Evolutionary conservation across 331 rosid genomes (phyloP).

Genomic region (Spiraea crenata): DNA sequence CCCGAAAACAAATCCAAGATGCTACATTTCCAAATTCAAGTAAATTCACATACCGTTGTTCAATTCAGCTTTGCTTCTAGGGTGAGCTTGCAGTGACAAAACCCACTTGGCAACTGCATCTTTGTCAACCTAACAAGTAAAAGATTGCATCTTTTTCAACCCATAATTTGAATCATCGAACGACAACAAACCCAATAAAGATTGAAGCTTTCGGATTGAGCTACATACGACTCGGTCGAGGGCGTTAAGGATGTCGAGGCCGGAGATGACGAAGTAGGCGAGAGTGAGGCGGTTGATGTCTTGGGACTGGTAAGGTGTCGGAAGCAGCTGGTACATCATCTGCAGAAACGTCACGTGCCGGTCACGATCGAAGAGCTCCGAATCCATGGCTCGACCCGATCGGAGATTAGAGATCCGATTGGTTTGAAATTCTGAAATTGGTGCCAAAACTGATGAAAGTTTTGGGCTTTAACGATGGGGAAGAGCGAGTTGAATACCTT

Average conservation of each 20-base stretch:
- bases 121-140: conserved; percentile 50
- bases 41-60: conserved; percentile 44
- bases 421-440: no score
- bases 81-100: conserved; percentile 75
- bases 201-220: background rate
- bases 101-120: conserved; percentile 71
- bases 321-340: conserved; percentile 76
- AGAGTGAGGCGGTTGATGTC: conserved; percentile 91
- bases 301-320: conserved; percentile 57
- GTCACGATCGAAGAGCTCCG: conserved; percentile 50
- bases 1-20: background rate
- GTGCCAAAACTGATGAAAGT: no score
- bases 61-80: conserved; percentile 34
- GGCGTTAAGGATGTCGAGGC: conserved; percentile 66
- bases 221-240: conserved; percentile 40
- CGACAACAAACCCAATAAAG: background rate
- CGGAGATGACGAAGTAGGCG: conserved; percentile 84
- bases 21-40: background rate
- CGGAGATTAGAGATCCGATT: background rate
- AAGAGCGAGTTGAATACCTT: background rate
- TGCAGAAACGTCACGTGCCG: conserved; percentile 50
- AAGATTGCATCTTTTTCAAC: background rate
- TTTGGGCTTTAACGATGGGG: no score
- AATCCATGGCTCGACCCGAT: conserved; percentile 3
- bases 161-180: background rate